These are phyloP conservation scores for Serendipita sp. DNA, from an alignment of 768 basidiomycete genomes.

Conservation along the genomic window DNA sequence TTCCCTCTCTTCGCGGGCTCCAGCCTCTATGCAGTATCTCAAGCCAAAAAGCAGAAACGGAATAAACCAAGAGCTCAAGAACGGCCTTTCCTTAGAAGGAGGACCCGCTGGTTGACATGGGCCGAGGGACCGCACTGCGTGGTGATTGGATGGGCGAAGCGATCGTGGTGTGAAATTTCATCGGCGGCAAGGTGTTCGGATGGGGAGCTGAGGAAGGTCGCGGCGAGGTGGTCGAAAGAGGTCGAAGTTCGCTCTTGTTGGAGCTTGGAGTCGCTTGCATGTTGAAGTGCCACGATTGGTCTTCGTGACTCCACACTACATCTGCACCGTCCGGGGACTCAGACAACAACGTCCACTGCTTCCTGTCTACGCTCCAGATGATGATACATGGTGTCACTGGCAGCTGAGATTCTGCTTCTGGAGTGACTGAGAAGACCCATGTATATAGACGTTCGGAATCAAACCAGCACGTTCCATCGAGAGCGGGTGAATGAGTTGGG, in stretches of 20 bases:
- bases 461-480: not conserved
- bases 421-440: not conserved
- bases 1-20: too few species aligned
- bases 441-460: not conserved
- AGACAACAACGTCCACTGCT: not conserved
- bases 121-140: not conserved
- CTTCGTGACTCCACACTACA: not conserved
- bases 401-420: not conserved
- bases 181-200: not conserved
- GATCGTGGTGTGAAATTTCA: not conserved
- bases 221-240: not conserved
- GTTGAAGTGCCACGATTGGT: not conserved
- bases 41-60: too few species aligned
- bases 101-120: not conserved
- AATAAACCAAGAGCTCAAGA: too few species aligned
- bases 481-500: not conserved
- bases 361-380: not conserved
- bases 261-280: not conserved
- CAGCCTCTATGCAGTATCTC: too few species aligned
- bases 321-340: not conserved
- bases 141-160: not conserved
- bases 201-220: not conserved
- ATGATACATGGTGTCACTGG: not conserved
- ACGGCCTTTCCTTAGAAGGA: not conserved
- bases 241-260: not conserved